These are phyloP conservation scores for Apophysomyces variabilis DNA, from an alignment of 371 early-diverging fungal genomes.

Conservation along the genomic window DNA sequence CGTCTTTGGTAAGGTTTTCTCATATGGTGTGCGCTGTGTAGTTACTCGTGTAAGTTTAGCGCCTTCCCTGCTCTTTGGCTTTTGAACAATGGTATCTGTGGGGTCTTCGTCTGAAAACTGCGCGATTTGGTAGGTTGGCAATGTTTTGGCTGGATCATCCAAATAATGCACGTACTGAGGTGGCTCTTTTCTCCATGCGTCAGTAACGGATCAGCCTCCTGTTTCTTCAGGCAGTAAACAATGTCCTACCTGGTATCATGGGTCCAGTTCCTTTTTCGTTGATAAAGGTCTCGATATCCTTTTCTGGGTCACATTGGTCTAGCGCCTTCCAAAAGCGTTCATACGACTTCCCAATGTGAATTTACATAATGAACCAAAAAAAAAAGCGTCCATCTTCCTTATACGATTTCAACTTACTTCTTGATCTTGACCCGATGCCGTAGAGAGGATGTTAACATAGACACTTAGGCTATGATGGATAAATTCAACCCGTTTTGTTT, in stretches of 20 bases:
- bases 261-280: conserved; percentile 78
- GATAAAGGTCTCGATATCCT: conserved; percentile 76
- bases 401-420: conserved; percentile 55
- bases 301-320: conserved; percentile 71
- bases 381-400: not conserved
- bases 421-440: conserved; percentile 85
- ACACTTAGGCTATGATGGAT: conserved; percentile 79
- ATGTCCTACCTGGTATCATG: conserved; percentile 44
- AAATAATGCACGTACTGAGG: conserved; percentile 47
- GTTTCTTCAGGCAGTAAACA: too few species aligned
- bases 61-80: conserved; percentile 9
- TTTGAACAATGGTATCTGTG: conserved; percentile 22
- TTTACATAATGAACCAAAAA: not conserved
- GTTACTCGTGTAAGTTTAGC: not conserved
- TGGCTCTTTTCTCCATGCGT: conserved; percentile 23
- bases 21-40: not conserved
- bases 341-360: conserved; percentile 58
- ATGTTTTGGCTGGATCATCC: conserved; percentile 48
- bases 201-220: too few species aligned
- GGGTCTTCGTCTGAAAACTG: conserved; percentile 26
- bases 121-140: conserved; percentile 42
- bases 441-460: conserved; percentile 85
- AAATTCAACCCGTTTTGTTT: conserved; percentile 89
- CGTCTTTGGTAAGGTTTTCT: not conserved
- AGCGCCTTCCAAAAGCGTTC: conserved; percentile 74